Conservation (phyloP, 352 stramenopile species). For the Phytophthora niederhauseri region DNA sequence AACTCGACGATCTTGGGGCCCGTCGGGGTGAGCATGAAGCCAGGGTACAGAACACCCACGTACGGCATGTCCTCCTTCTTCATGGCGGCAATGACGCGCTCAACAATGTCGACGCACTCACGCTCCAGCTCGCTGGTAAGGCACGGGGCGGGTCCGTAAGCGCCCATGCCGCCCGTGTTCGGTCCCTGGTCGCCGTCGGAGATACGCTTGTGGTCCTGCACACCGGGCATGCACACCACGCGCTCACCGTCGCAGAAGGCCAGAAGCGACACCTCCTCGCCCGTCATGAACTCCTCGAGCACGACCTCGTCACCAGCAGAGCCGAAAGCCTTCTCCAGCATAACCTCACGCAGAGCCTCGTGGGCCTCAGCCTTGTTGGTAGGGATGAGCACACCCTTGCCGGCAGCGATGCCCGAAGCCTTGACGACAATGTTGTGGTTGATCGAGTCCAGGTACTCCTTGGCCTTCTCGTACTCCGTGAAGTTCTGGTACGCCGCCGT, state of each 20-base stretch:
- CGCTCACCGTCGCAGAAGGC: slow-evolving; percentile 98
- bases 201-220: slow-evolving; percentile 99
- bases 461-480: slow-evolving; percentile 90
- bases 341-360: slow-evolving; percentile 95
- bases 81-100: slow-evolving; percentile 79
- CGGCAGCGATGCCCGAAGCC: slow-evolving; percentile 98
- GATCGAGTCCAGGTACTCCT: slow-evolving; percentile 94
- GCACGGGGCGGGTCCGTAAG: slow-evolving; percentile 97
- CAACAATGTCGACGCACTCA: slow-evolving; percentile 91
- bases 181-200: slow-evolving; percentile 97
- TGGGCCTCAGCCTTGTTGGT: slow-evolving; percentile 93
- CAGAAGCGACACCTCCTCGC: slow-evolving; percentile 98
- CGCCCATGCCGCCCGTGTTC: slow-evolving; percentile 99
- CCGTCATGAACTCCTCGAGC: slow-evolving; percentile 98
- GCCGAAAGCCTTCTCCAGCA: slow-evolving; percentile 97
- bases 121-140: slow-evolving; percentile 93
- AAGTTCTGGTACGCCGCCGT: slow-evolving; percentile 99
- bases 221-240: slow-evolving; percentile 95
- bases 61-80: slow-evolving; percentile 97
- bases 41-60: slow-evolving; percentile 98
- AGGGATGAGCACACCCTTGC: slow-evolving; percentile 99
- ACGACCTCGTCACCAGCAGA: slow-evolving; percentile 97
- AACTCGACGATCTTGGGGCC: slow-evolving; percentile 98
- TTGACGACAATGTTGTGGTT: slow-evolving; percentile 98
- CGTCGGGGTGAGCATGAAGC: slow-evolving; percentile 96